Evolutionary conservation across 2,329 filamentous ascomycete species (phyloP), one percentile per base, ranked within the genome.

Genomic region (Diaporthe capsici): DNA sequence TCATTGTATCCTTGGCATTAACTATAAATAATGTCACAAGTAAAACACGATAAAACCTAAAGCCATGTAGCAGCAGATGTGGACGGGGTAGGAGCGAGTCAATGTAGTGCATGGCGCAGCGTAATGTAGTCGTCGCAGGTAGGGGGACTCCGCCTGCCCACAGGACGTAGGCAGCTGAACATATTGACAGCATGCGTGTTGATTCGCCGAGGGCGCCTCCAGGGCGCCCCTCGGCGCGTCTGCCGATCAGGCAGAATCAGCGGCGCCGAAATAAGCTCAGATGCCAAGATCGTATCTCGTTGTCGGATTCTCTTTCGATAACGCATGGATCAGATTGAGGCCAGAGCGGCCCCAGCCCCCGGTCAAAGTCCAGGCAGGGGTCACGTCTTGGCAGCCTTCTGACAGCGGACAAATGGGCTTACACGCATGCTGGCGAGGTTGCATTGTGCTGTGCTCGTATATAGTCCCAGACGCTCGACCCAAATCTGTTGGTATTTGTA

Each of bases 261-360:
- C 55, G 20, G 55, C 31, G 55, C 55, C 55, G 55, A 37, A 37
- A 20, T 20, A 58, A 37, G 31, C 31, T 58, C 31, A 31, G 28
- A 58, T 58, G 55, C 55, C 55, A 58, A 58, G 55, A 31, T 12
- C 22, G 5, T 58, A 58, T 37, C 55, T 58, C 55, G 55, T 58
- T 58, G 55, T 58, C 55, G 55, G 55, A 37, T 58, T 58, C 55
- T 58, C 55, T 58, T 58, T 58, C 55, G 55, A 58, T 37, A 58
- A 58, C 55, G 55, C 55, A 34, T 15, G 31, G 55, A 58, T 37
- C 55, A 22, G 31, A 5, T 2, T 37, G 31, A 58, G 55, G 31
- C 31, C 55, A 37, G 55, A 57, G 55, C 55, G 31, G 31, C 17
- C 28, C 28, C 20, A 25, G 20, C 31, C 17, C 49, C 55, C 17